Conservation (phyloP, 148 eudicot genomes). For the Polygonum aviculare region DNA sequence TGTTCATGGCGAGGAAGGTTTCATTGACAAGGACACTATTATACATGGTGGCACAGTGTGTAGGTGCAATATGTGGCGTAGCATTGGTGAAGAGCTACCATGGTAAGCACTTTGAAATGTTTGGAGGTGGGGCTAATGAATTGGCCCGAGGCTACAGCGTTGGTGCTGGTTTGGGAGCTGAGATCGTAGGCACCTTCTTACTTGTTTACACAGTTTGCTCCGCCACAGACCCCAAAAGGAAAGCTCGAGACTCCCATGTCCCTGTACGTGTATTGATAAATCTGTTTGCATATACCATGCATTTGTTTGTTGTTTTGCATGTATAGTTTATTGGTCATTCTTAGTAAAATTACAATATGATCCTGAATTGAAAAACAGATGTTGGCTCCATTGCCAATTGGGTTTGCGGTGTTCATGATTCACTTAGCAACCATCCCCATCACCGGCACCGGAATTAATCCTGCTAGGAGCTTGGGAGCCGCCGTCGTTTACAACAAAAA, state of each 20-base stretch:
- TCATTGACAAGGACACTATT: conserved; percentile 17
- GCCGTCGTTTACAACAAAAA: conserved; percentile 21
- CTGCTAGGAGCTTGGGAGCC: conserved; percentile 23
- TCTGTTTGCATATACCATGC: no score
- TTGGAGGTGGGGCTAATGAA: conserved; percentile 22
- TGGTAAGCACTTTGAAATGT: neutral
- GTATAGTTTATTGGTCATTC: no score
- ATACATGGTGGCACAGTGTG: conserved; percentile 19
- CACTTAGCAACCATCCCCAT: conserved; percentile 23
- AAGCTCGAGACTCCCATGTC: conserved; percentile 23
- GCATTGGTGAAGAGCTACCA: conserved; percentile 21
- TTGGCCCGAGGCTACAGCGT: conserved; percentile 18
- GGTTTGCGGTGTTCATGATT: conserved; percentile 24
- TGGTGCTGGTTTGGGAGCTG: conserved; percentile 18
- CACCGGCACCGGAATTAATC: conserved; percentile 22
- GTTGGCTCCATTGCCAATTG: conserved; percentile 21
- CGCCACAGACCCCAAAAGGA: conserved; percentile 14
- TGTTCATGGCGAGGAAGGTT: conserved; percentile 20
- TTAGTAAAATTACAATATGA: neutral
- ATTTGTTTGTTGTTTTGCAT: no score
- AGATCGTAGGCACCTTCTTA: conserved; percentile 18
- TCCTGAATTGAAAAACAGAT: conserved; percentile 4
- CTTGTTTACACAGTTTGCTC: conserved; percentile 27
- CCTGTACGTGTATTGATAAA: conserved; percentile 12
- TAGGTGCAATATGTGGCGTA: conserved; percentile 23